Percentiles rank a stretch among this genome's conserved stretches.
phyloP scores from a whole-genome alignment of 495 filamentous ascomycete genomes.

The Tuber microsphaerosporum region DNA sequence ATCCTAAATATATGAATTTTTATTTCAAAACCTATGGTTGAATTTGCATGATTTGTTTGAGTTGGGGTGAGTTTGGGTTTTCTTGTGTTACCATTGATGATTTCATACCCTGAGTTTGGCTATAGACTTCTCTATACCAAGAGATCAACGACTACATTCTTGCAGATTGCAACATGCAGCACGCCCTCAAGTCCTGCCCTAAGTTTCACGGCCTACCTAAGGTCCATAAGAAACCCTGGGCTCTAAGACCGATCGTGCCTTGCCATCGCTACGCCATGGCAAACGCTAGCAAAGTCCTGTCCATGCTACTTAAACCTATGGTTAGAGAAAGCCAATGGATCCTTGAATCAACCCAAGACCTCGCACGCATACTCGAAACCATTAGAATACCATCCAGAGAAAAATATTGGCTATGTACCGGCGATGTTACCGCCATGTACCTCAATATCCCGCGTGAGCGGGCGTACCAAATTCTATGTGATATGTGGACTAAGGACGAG shows the following conservation, averaged over 20 bases:
- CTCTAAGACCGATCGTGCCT: background rate
- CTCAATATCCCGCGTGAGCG: too few species aligned
- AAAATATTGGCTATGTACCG: background rate
- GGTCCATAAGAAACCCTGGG: slow-evolving; percentile 7
- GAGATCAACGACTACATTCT: background rate
- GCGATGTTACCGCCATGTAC: too few species aligned
- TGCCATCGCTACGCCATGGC: slow-evolving; percentile 4
- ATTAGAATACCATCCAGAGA: background rate
- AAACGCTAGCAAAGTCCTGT: background rate
- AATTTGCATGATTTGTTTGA: too few species aligned
- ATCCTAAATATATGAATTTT: too few species aligned
- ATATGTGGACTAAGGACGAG: too few species aligned
- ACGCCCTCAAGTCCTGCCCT: background rate
- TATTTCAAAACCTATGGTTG: too few species aligned
- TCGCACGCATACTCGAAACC: background rate
- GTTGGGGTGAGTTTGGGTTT: too few species aligned
- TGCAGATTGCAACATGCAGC: background rate
- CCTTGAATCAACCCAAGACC: background rate
- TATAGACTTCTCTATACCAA: rapidly evolving
- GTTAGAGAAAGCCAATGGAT: too few species aligned
- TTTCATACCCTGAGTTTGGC: too few species aligned
- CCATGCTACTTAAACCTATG: too few species aligned
- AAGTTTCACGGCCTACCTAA: slow-evolving; percentile 11
- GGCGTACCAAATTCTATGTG: too few species aligned
- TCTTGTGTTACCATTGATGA: too few species aligned